Evolutionary conservation across 164 flowering plant genomes (phyloP), one percentile per base, ranked within the genome.

Genomic region (Warburgia ugandensis): DNA sequence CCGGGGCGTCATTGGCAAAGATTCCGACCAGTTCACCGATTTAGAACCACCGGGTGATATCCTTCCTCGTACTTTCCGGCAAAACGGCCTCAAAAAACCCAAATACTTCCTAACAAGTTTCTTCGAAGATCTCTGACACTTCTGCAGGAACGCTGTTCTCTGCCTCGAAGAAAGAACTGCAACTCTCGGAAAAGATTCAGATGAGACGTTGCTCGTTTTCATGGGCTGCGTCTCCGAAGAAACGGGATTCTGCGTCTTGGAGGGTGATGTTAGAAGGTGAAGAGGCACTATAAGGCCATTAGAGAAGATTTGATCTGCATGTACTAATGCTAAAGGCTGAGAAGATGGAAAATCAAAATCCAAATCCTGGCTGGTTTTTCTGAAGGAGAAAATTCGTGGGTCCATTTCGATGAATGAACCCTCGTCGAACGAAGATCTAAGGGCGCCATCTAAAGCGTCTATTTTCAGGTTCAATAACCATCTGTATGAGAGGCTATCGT

Each of bases 401-500:
- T 87, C 94, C 80, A 87, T 77, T 58, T 82, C 96, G 25, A 87
- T 81, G 78, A 79, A 81, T 39, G 77, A 45, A 21, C 21, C 43
- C 19, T 51, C 44, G 16, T 36, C 29, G 63, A 59, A 14, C 16
- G 68, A 66, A 22, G 65, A 43, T 26, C 77, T 49, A 17, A 65
- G 46, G 32, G 78, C 71, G 42, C 63, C 71, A 17, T 68, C 80
- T 0, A 68, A 45, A 60, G 64, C 59, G 20, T 80, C 86, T 13
- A 72, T 75, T n/a, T 20, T 49, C 12, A 77, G 58, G 73, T 81
- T 76, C 21, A 73, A 66, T 30, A 86, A 47, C 95, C 95, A 86
- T 56, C 88, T 79, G 63, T 86, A 79, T n/a, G 95, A 86, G 56
- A 86, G 83, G 67, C 95, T 86, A 39, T 86, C 95, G 55, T 73